These are phyloP conservation scores for Solanum chilense DNA, from an alignment of 257 asterid genomes.

Conservation along the genomic window DNA sequence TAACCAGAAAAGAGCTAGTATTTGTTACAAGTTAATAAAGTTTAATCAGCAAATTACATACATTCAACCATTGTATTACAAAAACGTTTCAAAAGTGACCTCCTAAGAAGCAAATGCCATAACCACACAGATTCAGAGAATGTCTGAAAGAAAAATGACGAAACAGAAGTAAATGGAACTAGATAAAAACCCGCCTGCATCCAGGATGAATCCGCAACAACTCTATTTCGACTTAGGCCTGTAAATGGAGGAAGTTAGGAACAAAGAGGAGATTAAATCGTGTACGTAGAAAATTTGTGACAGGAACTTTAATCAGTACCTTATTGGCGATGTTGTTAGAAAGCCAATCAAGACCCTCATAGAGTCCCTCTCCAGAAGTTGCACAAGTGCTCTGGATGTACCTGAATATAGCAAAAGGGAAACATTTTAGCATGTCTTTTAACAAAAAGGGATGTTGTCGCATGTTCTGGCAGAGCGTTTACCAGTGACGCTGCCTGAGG, in stretches of 20 bases:
- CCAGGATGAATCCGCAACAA: neutral
- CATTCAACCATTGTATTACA: neutral
- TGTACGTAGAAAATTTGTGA: neutral
- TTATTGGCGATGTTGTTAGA: neutral
- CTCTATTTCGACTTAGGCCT: neutral
- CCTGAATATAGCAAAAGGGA: neutral
- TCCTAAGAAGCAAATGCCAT: neutral
- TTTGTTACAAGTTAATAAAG: neutral
- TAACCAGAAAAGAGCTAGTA: neutral
- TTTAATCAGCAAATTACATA: neutral
- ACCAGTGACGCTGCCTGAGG: slow-evolving; percentile 95
- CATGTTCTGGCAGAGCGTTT: neutral
- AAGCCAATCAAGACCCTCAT: neutral
- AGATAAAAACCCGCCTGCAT: neutral
- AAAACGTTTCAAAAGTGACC: neutral
- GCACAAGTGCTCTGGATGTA: neutral
- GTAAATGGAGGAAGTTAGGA: neutral
- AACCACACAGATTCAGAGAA: neutral
- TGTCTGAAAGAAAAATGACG: neutral
- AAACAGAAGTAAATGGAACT: neutral
- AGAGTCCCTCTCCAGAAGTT: neutral
- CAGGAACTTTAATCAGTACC: neutral
- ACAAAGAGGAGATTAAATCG: neutral
- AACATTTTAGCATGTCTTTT: neutral
- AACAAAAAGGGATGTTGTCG: neutral